phyloP scores from a whole-genome alignment of 1,284 basidiomycete species.

The Tylopilus orsonianus region DNA sequence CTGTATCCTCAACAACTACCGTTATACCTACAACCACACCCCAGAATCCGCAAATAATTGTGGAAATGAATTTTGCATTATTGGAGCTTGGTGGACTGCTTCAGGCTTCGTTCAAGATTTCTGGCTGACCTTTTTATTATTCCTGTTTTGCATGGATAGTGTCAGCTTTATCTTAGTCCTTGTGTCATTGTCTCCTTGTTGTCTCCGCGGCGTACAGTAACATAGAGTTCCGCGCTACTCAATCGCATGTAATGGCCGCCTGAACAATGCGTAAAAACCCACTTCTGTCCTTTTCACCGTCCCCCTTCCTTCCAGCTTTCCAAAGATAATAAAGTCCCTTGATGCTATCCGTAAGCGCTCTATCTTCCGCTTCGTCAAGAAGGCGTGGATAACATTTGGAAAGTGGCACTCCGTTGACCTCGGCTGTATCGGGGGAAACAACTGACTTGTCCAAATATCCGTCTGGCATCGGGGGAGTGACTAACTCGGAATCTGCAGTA shows the following conservation, averaged over 20 bases:
- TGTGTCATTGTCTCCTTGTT: no score
- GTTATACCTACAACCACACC: conserved; percentile 17
- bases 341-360: conserved; percentile 31
- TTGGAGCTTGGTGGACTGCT: conserved; percentile 26
- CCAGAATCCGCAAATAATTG: conserved; percentile 22
- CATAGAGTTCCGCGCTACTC: conserved; percentile 5
- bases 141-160: no score
- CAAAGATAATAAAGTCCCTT: conserved; percentile 35
- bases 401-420: conserved; percentile 14
- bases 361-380: conserved; percentile 14
- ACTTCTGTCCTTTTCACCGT: conserved; percentile 15
- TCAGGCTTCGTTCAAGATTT: conserved; percentile 12
- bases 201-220: conserved; percentile 1
- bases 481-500: conserved; percentile 25
- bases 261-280: conserved; percentile 31
- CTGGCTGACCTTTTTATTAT: background rate
- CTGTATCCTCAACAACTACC: conserved; percentile 7
- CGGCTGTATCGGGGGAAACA: conserved; percentile 18
- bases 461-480: conserved; percentile 24
- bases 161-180: no score
- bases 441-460: conserved; percentile 11
- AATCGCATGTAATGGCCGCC: conserved; percentile 24
- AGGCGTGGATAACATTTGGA: background rate
- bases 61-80: conserved; percentile 27
- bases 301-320: conserved; percentile 25